phyloP scores from a whole-genome alignment of 371 early-diverging fungal species.

The Smittium culicis region DNA sequence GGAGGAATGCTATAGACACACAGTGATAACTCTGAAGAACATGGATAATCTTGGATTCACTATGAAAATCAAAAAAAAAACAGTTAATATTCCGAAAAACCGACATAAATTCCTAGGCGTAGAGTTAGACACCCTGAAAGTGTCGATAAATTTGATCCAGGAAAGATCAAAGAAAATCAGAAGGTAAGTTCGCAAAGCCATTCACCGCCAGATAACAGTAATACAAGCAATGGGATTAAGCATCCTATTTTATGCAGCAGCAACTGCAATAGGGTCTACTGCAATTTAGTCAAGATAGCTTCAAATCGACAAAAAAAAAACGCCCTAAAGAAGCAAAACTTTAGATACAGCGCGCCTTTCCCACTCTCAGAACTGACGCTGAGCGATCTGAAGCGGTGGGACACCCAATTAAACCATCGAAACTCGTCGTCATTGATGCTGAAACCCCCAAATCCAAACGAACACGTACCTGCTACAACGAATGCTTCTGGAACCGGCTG shows the following conservation, averaged over 20 bases:
- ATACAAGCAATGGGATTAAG: too few species aligned
- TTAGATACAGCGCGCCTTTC: not conserved
- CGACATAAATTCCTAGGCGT: too few species aligned
- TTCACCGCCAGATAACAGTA: too few species aligned
- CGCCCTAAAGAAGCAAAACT: slow-evolving; percentile 2
- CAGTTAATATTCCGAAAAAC: too few species aligned
- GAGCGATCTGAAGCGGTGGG: slow-evolving; percentile 3
- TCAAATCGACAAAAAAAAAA: slow-evolving; percentile 2
- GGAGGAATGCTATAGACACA: slow-evolving; percentile 12
- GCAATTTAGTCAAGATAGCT: slow-evolving; percentile 4
- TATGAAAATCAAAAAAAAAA: too few species aligned
- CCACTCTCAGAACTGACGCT: not conserved
- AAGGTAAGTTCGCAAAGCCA: too few species aligned
- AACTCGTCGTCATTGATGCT: not conserved
- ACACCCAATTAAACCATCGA: not conserved
- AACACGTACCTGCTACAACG: not conserved
- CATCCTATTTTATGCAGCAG: too few species aligned
- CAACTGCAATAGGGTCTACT: too few species aligned
- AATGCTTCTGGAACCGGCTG: slow-evolving; percentile 8
- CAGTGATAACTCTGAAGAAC: slow-evolving; percentile 1
- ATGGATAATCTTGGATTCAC: not conserved
- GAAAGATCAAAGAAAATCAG: too few species aligned
- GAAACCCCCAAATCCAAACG: not conserved
- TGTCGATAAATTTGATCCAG: too few species aligned
- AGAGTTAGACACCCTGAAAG: too few species aligned